Base-by-base conservation (phyloP, 169 alveolate genomes). In the Toxoplasma gondii region DNA sequence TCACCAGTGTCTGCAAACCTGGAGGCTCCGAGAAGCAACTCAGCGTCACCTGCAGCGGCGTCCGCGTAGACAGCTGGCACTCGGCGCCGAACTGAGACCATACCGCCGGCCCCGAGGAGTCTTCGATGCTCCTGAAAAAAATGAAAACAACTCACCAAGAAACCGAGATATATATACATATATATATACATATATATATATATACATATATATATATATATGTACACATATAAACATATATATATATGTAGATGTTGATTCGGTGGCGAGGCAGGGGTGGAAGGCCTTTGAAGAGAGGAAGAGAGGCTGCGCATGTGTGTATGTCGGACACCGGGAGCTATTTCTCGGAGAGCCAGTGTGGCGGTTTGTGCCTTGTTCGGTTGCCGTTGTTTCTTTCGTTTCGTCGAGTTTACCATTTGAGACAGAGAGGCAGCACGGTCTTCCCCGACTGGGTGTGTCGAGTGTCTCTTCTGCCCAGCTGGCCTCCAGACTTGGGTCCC, bases 11-110 rank as follows among this genome's bases (percentile, higher is more conserved):
- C 12, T n/a, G 49, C 45, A n/a, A 27, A 16, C 49, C 45, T 27
- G 34, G 39, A 10, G 39, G 49, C 41, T 54, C 93, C 19, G 70
- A 5, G 44, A 88, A 1, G 84, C 86, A 88, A 31, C 78, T 88
- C 58, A 88, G 34, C 38, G 86, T 58, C 67, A 88, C 86, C 64
- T 88, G 93, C 82, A 88, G 74, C 34, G 93, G 93, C 34, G 93
- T 36, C n/a, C 93, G 82, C n/a, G 74, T 24, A 22, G 86, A 36
- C 86, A 88, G 64, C 86, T 64, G 93, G 29, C 93, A 88, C 84
- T 88, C 93, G 1, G 93, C 93, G 36, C 93, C 93, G 29, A 58
- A 88, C 74, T 88, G 93, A 4, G 93, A 88, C 93, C 93, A 88
- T 41, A 88, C 93, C 24, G 93, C 93, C 4, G 93, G 93, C 2